These are phyloP conservation scores for Suhomyces yuchorum DNA, from an alignment of 1,139 yeast genomes.

Conservation along the genomic window DNA sequence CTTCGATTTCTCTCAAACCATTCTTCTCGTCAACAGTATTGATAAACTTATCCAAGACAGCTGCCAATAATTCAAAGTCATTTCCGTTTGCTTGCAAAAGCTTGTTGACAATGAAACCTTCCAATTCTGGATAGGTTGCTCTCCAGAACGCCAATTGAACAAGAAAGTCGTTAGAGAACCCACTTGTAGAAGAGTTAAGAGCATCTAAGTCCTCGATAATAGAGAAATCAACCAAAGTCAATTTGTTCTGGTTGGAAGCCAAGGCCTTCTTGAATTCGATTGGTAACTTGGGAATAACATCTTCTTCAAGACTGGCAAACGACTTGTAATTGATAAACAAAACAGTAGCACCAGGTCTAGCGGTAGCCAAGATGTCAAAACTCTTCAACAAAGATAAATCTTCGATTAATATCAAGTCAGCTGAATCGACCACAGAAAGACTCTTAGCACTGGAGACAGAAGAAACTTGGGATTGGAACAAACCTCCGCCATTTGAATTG, in stretches of 20 bases:
- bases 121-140: conserved; percentile 61
- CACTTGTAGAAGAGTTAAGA: conserved; percentile 63
- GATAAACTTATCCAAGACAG: conserved; percentile 74
- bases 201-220: conserved; percentile 55
- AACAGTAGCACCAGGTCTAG: conserved; percentile 58
- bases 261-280: conserved; percentile 54
- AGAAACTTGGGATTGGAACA: conserved; percentile 74
- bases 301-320: conserved; percentile 43
- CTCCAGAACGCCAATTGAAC: conserved; percentile 83
- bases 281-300: conserved; percentile 54
- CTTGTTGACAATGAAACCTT: conserved; percentile 72
- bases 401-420: conserved; percentile 67
- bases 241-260: conserved; percentile 53
- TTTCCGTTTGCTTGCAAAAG: conserved; percentile 80
- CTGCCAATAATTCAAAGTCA: conserved; percentile 80
- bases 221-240: conserved; percentile 59
- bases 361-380: conserved; percentile 63
- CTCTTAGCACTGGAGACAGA: conserved; percentile 32
- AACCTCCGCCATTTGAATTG: conserved; percentile 77
- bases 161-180: conserved; percentile 74
- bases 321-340: conserved; percentile 48
- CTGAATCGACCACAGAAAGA: conserved; percentile 48
- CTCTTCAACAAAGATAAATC: conserved; percentile 53
- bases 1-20: conserved; percentile 49
- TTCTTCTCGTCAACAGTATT: conserved; percentile 50